These are phyloP conservation scores for Phytophthora kernoviae DNA, from an alignment of 352 stramenopile species.

Conservation along the genomic window DNA sequence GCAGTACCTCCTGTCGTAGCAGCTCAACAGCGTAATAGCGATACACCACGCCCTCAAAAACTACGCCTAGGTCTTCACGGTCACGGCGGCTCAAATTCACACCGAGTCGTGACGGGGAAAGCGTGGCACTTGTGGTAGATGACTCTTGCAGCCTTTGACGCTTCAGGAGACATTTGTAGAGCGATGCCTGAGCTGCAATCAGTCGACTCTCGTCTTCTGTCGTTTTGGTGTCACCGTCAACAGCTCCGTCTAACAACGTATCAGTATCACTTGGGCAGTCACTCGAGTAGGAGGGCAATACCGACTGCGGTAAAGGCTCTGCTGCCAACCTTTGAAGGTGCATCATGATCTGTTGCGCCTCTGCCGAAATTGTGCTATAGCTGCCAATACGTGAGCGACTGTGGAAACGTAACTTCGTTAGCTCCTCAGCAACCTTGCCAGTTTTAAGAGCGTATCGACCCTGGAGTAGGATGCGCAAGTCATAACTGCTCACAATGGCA, in stretches of 20 bases:
- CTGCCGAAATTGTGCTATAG: constrained; percentile 74
- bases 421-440: constrained; percentile 16
- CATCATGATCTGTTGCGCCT: constrained; percentile 46
- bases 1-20: constrained; percentile 76
- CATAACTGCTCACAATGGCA: constrained; percentile 70
- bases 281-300: constrained; percentile 23
- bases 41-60: constrained; percentile 75
- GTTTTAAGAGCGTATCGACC: constrained; percentile 24
- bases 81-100: constrained; percentile 72
- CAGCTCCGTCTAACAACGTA: constrained; percentile 12
- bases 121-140: constrained; percentile 38
- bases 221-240: constrained; percentile 12
- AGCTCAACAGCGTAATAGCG: constrained; percentile 64
- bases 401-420: constrained; percentile 63
- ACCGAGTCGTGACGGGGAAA: constrained; percentile 60
- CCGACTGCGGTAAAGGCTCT: constrained; percentile 14
- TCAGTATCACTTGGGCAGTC: constrained; percentile 29
- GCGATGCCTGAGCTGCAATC: constrained; percentile 48
- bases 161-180: constrained; percentile 67
- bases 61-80: constrained; percentile 54
- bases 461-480: constrained; percentile 52
- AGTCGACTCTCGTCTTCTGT: constrained; percentile 23
- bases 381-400: constrained; percentile 70
- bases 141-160: constrained; percentile 55
- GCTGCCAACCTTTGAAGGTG: constrained; percentile 39